A percentile compares a stretch with the other conserved stretches of the same genome.
Evolutionary conservation across 169 alveolate species (phyloP).

Genomic region (Cryptosporidium andersoni): DNA sequence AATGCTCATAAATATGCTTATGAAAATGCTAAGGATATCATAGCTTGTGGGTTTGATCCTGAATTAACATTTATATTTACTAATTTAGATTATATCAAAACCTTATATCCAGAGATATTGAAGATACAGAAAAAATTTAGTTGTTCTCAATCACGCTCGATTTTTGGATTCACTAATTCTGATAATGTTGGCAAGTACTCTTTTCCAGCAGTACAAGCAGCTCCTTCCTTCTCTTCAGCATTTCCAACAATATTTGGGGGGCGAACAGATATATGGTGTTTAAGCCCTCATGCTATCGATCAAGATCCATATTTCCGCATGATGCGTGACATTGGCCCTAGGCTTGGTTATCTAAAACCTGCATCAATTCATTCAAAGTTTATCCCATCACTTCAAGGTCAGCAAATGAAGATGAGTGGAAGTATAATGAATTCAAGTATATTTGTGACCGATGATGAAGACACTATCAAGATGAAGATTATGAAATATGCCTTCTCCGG

Average conservation of each 20-base stretch:
- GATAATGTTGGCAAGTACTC: conserved; percentile 95
- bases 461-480: conserved; percentile 91
- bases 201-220: conserved; percentile 97
- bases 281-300: conserved; percentile 98
- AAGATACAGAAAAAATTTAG: conserved; percentile 94
- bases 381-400: conserved; percentile 97
- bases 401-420: conserved; percentile 86
- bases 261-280: conserved; percentile 88
- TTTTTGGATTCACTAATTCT: conserved; percentile 92
- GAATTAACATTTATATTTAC: conserved; percentile 96
- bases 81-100: conserved; percentile 74
- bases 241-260: conserved; percentile 93
- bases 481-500: conserved; percentile 96
- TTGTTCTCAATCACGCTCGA: conserved; percentile 90
- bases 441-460: conserved; percentile 93
- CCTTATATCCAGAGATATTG: conserved; percentile 89
- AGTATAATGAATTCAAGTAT: conserved; percentile 87
- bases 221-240: conserved; percentile 93
- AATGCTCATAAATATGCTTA: conserved; percentile 85
- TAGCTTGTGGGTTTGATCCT: conserved; percentile 98
- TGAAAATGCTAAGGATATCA: conserved; percentile 98
- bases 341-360: conserved; percentile 92
- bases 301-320: conserved; percentile 99
- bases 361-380: conserved; percentile 93
- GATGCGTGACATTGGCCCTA: conserved; percentile 97